Conservation (phyloP, 768 basidiomycete genomes). For the Mycena maculata region DNA sequence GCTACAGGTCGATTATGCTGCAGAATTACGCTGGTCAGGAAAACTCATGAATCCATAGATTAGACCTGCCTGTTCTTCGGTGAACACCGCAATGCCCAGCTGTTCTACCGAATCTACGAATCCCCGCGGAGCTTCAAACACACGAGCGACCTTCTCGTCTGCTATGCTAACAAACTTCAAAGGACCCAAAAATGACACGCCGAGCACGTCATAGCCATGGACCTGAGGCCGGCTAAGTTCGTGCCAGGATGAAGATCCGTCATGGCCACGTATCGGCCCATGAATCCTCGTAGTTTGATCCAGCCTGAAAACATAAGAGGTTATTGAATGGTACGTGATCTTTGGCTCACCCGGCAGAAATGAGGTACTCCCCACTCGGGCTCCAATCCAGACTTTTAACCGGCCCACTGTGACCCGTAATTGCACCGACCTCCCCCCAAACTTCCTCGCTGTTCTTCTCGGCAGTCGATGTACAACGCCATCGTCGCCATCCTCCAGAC, state of each 20-base stretch:
- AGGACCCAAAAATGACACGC: constrained; percentile 78
- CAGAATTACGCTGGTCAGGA: constrained; percentile 16
- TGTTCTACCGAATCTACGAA: constrained; percentile 76
- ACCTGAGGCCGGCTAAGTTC: constrained; percentile 95
- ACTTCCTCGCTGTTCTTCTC: constrained; percentile 48
- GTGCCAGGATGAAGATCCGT: constrained; percentile 66
- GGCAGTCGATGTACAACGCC: constrained; percentile 59
- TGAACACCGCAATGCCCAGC: constrained; percentile 60
- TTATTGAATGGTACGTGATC: neutral
- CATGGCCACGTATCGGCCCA: constrained; percentile 58
- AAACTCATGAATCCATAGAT: neutral
- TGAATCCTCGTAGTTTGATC: constrained; percentile 96
- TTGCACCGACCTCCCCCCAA: constrained; percentile 85
- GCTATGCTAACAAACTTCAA: constrained; percentile 90
- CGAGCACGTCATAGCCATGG: constrained; percentile 94
- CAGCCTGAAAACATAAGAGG: constrained; percentile 57
- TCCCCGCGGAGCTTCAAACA: constrained; percentile 89
- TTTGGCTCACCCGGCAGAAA: constrained; percentile 80
- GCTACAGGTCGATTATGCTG: constrained; percentile 75
- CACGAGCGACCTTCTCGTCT: constrained; percentile 94
- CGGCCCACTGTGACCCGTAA: constrained; percentile 86
- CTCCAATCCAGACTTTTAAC: constrained; percentile 91
- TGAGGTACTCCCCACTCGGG: constrained; percentile 84
- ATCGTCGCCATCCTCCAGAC: constrained; percentile 94
- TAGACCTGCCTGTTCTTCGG: constrained; percentile 61